Percentiles rank a stretch among this genome's conserved stretches.
Conservation (phyloP, 1,284 basidiomycete genomes). For the Malassezia yamatoensis region DNA sequence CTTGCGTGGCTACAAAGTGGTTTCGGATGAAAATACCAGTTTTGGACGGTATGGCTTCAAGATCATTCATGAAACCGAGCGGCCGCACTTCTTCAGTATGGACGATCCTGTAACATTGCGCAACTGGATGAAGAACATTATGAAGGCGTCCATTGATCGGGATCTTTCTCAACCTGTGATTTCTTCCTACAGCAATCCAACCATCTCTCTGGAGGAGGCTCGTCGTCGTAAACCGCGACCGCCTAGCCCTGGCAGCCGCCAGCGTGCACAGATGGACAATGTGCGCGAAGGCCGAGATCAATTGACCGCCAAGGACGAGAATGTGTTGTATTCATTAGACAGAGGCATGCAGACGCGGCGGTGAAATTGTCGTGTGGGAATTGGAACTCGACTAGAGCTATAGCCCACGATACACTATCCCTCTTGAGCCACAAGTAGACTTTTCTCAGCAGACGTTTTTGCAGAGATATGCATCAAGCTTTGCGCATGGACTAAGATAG, state of each 20-base stretch:
- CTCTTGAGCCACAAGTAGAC: too few species aligned
- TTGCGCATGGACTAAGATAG: background rate
- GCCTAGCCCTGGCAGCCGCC: slow-evolving; percentile 77
- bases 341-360: slow-evolving; percentile 19
- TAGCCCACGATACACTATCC: background rate
- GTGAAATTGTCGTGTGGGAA: too few species aligned
- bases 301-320: slow-evolving; percentile 57
- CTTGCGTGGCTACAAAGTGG: slow-evolving; percentile 81
- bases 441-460: too few species aligned
- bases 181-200: slow-evolving; percentile 92
- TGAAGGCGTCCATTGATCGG: slow-evolving; percentile 92
- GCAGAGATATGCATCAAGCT: too few species aligned
- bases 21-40: slow-evolving; percentile 81
- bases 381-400: background rate
- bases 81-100: slow-evolving; percentile 80
- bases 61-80: slow-evolving; percentile 78
- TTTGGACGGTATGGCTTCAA: slow-evolving; percentile 91
- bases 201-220: slow-evolving; percentile 84
- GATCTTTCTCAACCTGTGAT: slow-evolving; percentile 60
- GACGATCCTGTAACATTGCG: slow-evolving; percentile 73
- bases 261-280: slow-evolving; percentile 75
- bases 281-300: slow-evolving; percentile 80
- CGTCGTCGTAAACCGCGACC: slow-evolving; percentile 94
- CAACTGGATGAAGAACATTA: slow-evolving; percentile 99
- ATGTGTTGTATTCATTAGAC: slow-evolving; percentile 29